Percentiles rank a stretch among this genome's conserved stretches.
Evolutionary conservation across 2,329 filamentous ascomycete species (phyloP).

Genomic region (Aspergillus terreus): DNA sequence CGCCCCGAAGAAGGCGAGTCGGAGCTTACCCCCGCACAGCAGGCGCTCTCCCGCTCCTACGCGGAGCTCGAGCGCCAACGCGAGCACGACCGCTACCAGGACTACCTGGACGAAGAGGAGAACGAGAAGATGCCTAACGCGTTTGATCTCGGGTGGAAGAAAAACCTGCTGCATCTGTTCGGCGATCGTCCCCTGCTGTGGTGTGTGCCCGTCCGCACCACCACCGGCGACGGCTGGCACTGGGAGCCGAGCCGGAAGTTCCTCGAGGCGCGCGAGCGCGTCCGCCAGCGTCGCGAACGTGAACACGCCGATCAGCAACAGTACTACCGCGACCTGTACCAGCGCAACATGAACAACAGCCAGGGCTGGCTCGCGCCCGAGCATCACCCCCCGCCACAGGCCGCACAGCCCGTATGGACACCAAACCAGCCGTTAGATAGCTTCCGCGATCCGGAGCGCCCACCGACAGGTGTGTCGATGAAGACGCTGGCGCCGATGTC

Average conservation of each 20-base stretch:
- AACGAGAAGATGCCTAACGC: constrained; percentile 84
- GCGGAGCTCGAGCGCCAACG: constrained; percentile 60
- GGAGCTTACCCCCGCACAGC: constrained; percentile 43
- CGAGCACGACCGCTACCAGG: constrained; percentile 65
- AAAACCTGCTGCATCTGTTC: constrained; percentile 78
- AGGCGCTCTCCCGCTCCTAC: constrained; percentile 45
- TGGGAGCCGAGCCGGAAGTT: constrained; percentile 86
- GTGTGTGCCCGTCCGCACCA: constrained; percentile 77
- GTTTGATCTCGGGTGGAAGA: constrained; percentile 81
- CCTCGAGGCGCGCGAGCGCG: constrained; percentile 55
- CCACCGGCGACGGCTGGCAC: constrained; percentile 85
- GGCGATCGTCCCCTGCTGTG: constrained; percentile 70
- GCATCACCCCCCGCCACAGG: constrained; percentile 1
- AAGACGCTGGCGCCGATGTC: constrained; percentile 39
- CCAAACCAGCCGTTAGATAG: constrained; percentile 17
- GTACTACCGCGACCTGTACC: constrained; percentile 33
- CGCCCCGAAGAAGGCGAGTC: constrained; percentile 75
- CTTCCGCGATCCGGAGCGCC: constrained; percentile 26
- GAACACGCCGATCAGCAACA: constrained; percentile 28
- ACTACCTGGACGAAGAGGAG: constrained; percentile 87
- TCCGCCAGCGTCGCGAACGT: constrained; percentile 28
- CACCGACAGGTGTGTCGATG: constrained; percentile 41
- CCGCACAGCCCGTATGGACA: constrained; percentile 15
- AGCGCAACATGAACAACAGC: constrained; percentile 31
- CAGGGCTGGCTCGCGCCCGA: constrained; percentile 22